Evolutionary conservation across 2,329 filamentous ascomycete genomes (phyloP).

Genomic region (Myriosclerotinia scirpicola): DNA sequence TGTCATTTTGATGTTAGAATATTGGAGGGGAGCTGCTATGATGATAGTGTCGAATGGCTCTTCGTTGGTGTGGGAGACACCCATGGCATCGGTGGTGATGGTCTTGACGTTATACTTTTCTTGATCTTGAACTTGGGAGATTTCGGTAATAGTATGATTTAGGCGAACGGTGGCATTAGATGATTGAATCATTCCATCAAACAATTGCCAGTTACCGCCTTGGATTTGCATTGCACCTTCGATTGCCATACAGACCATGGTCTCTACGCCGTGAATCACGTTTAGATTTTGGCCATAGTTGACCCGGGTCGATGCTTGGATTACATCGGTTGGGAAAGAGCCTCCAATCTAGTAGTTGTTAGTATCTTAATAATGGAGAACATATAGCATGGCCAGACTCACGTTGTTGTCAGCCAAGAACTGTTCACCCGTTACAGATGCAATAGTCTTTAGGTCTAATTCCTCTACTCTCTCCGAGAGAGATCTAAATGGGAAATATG

Average conservation of each 20-base stretch:
- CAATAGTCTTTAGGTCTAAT: conserved; percentile 65
- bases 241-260: conserved; percentile 86
- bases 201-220: conserved; percentile 94
- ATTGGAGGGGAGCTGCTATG: conserved; percentile 82
- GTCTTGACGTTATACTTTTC: conserved; percentile 49
- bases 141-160: conserved; percentile 65
- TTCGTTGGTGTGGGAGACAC: conserved; percentile 26
- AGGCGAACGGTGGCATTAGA: conserved; percentile 62
- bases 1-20: conserved; percentile 64
- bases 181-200: conserved; percentile 71
- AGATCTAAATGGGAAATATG: conserved; percentile 80
- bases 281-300: conserved; percentile 91
- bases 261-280: conserved; percentile 84
- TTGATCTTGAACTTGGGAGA: conserved; percentile 50
- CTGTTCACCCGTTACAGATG: conserved; percentile 70
- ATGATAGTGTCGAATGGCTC: conserved; percentile 73
- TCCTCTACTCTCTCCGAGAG: conserved; percentile 67
- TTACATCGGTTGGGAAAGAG: conserved; percentile 73
- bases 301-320: conserved; percentile 87
- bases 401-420: conserved; percentile 66
- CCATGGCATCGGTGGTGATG: conserved; percentile 25
- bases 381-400: conserved; percentile 23
- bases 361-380: conserved; percentile 16
- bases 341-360: conserved; percentile 53
- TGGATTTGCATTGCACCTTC: conserved; percentile 76